Percentiles rank a stretch among this genome's conserved stretches.
These are phyloP conservation scores for Heliamphora exappendiculata DNA, from an alignment of 148 eudicot species.

Conservation along the genomic window DNA sequence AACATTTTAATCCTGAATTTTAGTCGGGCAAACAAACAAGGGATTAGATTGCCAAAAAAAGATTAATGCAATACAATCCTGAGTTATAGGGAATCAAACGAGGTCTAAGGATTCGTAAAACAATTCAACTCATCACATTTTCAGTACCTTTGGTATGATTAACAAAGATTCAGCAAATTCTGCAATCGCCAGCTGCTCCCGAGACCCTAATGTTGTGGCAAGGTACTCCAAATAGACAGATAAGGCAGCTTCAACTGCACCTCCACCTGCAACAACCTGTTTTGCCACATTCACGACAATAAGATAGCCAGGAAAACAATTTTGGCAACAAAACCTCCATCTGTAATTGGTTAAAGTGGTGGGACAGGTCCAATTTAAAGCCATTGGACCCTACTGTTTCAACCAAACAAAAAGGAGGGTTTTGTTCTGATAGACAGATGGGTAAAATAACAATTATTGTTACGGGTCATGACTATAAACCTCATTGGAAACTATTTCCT, in stretches of 20 bases:
- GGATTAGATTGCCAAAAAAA: too few species aligned
- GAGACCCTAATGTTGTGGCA: slow-evolving; percentile 92
- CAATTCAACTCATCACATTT: not conserved
- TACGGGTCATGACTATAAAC: not conserved
- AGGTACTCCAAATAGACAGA: slow-evolving; percentile 85
- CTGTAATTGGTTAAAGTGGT: too few species aligned
- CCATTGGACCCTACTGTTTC: too few species aligned
- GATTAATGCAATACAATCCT: too few species aligned
- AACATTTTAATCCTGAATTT: too few species aligned
- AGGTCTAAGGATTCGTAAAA: too few species aligned
- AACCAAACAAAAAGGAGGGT: too few species aligned
- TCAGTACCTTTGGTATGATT: slow-evolving; percentile 76
- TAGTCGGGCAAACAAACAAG: too few species aligned
- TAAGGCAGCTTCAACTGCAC: slow-evolving; percentile 95
- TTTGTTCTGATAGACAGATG: not conserved
- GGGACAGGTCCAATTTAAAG: too few species aligned
- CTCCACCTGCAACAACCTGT: slow-evolving; percentile 98
- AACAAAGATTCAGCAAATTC: slow-evolving; percentile 93
- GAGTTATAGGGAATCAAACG: too few species aligned
- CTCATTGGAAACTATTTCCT: not conserved
- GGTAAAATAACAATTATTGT: not conserved
- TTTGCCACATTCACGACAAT: not conserved
- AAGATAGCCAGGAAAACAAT: too few species aligned
- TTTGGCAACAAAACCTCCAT: too few species aligned
- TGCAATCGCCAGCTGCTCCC: slow-evolving; percentile 96